Evolutionary conservation across 352 stramenopile species (phyloP).

Genomic region (Globisporangium nunn): DNA sequence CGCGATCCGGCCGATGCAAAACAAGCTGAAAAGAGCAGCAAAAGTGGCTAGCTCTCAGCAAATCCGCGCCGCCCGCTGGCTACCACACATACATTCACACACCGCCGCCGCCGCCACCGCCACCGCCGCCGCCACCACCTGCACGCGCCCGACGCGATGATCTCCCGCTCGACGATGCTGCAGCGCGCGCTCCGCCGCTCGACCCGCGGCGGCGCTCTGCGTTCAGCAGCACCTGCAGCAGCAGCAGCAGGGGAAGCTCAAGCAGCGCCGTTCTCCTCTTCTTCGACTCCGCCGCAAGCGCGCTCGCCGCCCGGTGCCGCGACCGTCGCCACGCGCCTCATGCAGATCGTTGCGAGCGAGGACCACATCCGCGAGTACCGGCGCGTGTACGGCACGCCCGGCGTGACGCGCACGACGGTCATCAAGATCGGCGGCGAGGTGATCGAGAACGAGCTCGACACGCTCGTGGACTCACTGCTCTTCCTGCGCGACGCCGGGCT

Average conservation of each 20-base stretch:
- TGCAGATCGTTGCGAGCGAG: conserved; percentile 50
- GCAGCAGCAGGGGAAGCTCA: background rate
- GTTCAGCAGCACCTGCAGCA: background rate
- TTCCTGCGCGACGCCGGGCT: conserved; percentile 81
- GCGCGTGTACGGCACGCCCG: conserved; percentile 65
- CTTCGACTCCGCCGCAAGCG: background rate
- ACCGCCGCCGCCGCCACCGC: too few species aligned
- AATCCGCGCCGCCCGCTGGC: background rate
- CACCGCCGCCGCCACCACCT: background rate
- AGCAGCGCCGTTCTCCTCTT: background rate
- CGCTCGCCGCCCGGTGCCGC: conserved; percentile 12
- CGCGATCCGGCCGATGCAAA: background rate
- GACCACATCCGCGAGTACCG: conserved; percentile 62
- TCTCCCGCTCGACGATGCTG: background rate
- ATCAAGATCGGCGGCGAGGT: conserved; percentile 89
- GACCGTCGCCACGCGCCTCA: conserved; percentile 42
- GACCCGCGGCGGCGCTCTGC: background rate
- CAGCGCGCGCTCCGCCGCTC: background rate
- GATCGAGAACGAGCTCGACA: conserved; percentile 82
- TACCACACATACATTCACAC: too few species aligned
- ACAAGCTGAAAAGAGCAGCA: background rate
- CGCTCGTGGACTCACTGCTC: conserved; percentile 74
- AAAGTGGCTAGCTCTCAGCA: background rate
- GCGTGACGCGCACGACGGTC: conserved; percentile 66
- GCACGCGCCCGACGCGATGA: background rate